These are phyloP conservation scores for Pythium pectinolyticum DNA, from an alignment of 352 stramenopile genomes.

Conservation along the genomic window DNA sequence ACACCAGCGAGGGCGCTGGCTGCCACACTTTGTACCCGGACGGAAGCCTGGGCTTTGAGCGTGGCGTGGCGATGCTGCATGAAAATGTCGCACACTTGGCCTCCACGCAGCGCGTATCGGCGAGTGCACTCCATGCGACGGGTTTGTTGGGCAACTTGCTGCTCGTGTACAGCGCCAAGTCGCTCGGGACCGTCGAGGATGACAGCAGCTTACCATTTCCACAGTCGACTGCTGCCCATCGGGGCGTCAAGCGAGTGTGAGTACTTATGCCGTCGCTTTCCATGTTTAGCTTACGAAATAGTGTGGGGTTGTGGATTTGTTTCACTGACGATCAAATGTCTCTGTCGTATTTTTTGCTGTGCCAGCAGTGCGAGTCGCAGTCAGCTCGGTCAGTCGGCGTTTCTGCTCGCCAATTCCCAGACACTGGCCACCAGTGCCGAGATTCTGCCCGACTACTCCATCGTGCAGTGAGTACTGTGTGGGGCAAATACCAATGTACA, in stretches of 20 bases:
- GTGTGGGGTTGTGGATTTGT: neutral
- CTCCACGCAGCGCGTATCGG: slow-evolving; percentile 44
- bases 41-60: slow-evolving; percentile 73
- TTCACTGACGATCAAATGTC: neutral
- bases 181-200: slow-evolving; percentile 38
- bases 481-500: no score
- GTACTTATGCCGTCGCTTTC: neutral
- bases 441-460: slow-evolving; percentile 69
- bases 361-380: slow-evolving; percentile 5
- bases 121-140: slow-evolving; percentile 39
- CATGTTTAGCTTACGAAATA: neutral
- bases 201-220: neutral
- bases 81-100: slow-evolving; percentile 75
- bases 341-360: neutral
- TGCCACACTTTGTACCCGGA: slow-evolving; percentile 87
- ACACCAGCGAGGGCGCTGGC: slow-evolving; percentile 67
- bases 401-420: slow-evolving; percentile 48
- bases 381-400: slow-evolving; percentile 31
- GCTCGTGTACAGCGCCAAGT: slow-evolving; percentile 40
- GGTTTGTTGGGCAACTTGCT: slow-evolving; percentile 77
- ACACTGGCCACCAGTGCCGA: slow-evolving; percentile 50
- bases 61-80: slow-evolving; percentile 69
- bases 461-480: no score
- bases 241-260: neutral
- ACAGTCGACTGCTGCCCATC: no score